These are phyloP conservation scores for Pichia sp. DNA, from an alignment of 1,139 yeast species.

Conservation along the genomic window DNA sequence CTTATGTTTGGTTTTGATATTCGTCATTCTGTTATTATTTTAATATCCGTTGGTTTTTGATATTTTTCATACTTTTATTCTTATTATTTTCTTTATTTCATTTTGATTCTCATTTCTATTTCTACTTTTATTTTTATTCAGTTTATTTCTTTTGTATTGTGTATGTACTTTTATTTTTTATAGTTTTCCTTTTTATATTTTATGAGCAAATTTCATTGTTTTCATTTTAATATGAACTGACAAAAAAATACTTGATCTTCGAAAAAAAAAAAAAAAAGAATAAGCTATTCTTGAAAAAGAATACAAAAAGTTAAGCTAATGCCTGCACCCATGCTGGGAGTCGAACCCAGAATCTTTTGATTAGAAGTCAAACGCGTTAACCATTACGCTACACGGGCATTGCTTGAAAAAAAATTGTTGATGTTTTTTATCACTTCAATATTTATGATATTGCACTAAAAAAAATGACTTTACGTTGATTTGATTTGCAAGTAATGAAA, in stretches of 20 bases:
- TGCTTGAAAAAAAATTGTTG: slow-evolving; percentile 2
- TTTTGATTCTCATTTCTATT: too few species aligned
- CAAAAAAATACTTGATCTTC: too few species aligned
- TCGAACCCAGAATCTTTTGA: slow-evolving; percentile 15
- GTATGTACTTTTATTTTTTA: neutral
- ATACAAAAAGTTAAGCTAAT: slow-evolving; percentile 2
- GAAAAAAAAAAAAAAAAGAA: too few species aligned
- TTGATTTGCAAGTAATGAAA: too few species aligned
- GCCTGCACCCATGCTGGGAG: slow-evolving; percentile 15
- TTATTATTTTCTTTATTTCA: neutral
- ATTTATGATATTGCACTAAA: too few species aligned
- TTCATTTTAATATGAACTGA: too few species aligned
- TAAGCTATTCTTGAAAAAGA: too few species aligned
- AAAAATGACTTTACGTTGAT: too few species aligned
- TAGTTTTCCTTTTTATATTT: neutral
- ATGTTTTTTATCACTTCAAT: too few species aligned
- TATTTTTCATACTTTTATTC: neutral
- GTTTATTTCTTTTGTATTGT: neutral
- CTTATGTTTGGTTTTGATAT: neutral
- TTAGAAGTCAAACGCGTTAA: slow-evolving; percentile 15
- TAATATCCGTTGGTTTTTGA: neutral
- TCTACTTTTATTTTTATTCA: too few species aligned
- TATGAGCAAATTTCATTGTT: neutral
- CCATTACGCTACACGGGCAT: slow-evolving; percentile 15
- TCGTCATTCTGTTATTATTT: neutral